Evolutionary conservation across 352 stramenopile species (phyloP).

Genomic region (Phytophthora hibernalis): DNA sequence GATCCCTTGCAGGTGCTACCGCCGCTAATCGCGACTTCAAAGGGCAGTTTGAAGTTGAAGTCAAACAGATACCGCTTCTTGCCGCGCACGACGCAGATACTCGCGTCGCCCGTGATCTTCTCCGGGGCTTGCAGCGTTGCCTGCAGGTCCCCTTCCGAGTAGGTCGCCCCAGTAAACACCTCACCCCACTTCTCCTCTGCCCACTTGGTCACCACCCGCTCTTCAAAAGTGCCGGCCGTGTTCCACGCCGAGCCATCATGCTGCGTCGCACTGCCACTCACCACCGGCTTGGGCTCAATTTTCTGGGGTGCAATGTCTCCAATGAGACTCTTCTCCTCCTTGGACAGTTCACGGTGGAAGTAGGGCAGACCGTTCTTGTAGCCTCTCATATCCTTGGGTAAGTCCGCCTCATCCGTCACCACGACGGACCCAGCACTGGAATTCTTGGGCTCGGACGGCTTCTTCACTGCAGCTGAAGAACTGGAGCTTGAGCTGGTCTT

Average conservation of each 20-base stretch:
- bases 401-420: slow-evolving; percentile 71
- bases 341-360: slow-evolving; percentile 97
- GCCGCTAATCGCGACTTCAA: slow-evolving; percentile 65
- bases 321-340: slow-evolving; percentile 96
- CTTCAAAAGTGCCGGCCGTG: slow-evolving; percentile 92
- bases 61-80: slow-evolving; percentile 92
- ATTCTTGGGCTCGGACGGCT: slow-evolving; percentile 26
- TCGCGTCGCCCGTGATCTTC: slow-evolving; percentile 86
- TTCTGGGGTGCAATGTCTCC: slow-evolving; percentile 95
- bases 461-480: slow-evolving; percentile 31
- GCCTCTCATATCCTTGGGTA: slow-evolving; percentile 65
- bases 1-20: slow-evolving; percentile 66
- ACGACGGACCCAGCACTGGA: slow-evolving; percentile 49
- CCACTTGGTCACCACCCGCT: slow-evolving; percentile 89
- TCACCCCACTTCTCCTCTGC: slow-evolving; percentile 73
- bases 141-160: slow-evolving; percentile 47
- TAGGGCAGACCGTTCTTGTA: slow-evolving; percentile 93
- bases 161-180: slow-evolving; percentile 54
- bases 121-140: slow-evolving; percentile 66
- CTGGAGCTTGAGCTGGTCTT: slow-evolving; percentile 14
- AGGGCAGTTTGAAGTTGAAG: slow-evolving; percentile 80
- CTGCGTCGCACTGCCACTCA: slow-evolving; percentile 31
- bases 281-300: slow-evolving; percentile 55
- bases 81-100: slow-evolving; percentile 87
- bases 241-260: slow-evolving; percentile 93